Evolutionary conservation across 371 early-diverging fungal genomes (phyloP).

Genomic region (Apophysomyces ossiformis): DNA sequence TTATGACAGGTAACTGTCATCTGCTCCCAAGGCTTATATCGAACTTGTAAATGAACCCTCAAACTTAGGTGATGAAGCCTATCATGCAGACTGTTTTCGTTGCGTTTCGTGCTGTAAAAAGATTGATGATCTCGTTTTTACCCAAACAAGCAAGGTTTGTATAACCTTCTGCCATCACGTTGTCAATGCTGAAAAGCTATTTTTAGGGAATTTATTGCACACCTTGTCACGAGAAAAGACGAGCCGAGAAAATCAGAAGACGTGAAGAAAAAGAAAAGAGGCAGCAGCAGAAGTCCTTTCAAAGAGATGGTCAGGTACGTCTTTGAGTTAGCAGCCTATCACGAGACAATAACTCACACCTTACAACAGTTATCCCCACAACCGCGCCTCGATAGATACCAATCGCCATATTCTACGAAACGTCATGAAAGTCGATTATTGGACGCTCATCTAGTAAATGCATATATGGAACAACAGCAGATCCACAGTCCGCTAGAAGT

Average conservation of each 20-base stretch:
- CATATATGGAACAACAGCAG: slow-evolving; percentile 2
- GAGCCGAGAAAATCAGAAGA: slow-evolving; percentile 36
- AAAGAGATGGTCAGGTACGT: neutral
- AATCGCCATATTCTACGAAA: neutral
- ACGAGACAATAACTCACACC: neutral
- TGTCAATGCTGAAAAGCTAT: slow-evolving; percentile 6
- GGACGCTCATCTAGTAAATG: neutral
- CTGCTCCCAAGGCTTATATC: neutral
- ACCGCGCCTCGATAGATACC: neutral
- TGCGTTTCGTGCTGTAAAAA: slow-evolving; percentile 73
- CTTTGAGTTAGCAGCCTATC: neutral
- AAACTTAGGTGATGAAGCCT: slow-evolving; percentile 74
- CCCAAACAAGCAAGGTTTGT: slow-evolving; percentile 75
- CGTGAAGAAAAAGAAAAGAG: slow-evolving; percentile 41
- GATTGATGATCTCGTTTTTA: slow-evolving; percentile 80
- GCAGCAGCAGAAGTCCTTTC: slow-evolving; percentile 18
- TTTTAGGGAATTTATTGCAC: slow-evolving; percentile 53
- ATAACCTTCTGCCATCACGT: neutral
- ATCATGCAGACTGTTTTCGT: slow-evolving; percentile 85
- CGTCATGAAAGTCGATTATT: slow-evolving; percentile 2
- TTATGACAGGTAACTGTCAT: slow-evolving; percentile 71
- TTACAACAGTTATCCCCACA: neutral
- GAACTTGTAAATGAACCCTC: neutral
- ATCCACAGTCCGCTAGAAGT: neutral
- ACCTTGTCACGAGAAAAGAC: slow-evolving; percentile 48